Base-by-base conservation (phyloP, 768 basidiomycete genomes). In the Phallus indusiatus region DNA sequence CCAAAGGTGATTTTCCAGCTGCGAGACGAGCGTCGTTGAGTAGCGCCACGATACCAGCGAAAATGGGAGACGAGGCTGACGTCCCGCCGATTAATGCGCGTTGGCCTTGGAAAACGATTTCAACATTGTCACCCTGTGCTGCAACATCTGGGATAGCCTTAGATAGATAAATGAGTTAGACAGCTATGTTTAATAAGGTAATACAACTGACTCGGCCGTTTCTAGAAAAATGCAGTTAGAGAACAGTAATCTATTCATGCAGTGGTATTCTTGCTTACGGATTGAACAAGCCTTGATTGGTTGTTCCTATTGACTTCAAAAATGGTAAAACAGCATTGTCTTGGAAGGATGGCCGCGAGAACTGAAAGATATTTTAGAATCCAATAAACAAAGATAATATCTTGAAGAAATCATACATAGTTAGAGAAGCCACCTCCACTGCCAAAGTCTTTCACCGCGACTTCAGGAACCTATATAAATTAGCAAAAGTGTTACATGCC, bases 401-500 rank as follows among this genome's bases (percentile, higher is more conserved):
- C n/a, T n/a, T n/a, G n/a, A n/a, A n/a, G n/a, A n/a, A n/a, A n/a
- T n/a, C 55, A 22, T 47, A 48, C 55, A 46, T 16, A 46, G 46
- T 56, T 56, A 1, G 55, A 56, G 22, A 56, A 56, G 21, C 55
- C 55, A 47, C 55, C 55, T 6, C 55, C 55, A 22, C 55, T 56
- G 18, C 55, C 55, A 20, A 56, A 56, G 5, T 42, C 20, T n/a
- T 37, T 56, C 21, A 56, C 55, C 21, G 55, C 55, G n/a, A 47
- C 46, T 48, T 56, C 55, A 28, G 55, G 55, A 24, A 56, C 55
- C 55, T 56, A 12, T 50, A 8, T n/a, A 81, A 80, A 62, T 85
- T 75, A 67, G 85, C 86, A 72, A 88, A 90, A 2, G 87, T 86
- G n/a, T n/a, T n/a, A n/a, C n/a, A n/a, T n/a, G n/a, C n/a, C n/a